Base-by-base conservation (phyloP, 441 rosid genomes). In the Populus hybrid region DNA sequence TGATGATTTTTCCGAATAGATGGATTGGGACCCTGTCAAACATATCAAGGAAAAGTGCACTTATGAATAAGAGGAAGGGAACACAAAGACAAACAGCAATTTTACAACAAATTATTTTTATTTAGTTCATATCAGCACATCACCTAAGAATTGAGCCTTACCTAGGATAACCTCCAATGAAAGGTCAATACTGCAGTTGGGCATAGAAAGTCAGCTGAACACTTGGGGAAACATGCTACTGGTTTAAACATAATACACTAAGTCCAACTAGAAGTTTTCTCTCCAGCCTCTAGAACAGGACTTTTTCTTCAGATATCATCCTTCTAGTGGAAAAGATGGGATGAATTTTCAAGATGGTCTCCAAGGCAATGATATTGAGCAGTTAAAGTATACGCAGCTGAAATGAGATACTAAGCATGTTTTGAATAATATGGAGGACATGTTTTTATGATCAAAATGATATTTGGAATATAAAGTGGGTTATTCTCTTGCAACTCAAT, bases 11-110 rank as follows among this genome's bases (percentile, higher is more conserved):
- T 85, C 79, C 59, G 57, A 8, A 81, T 83, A 77, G 66, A 40
- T 70, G 73, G 84, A 77, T 74, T 79, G 80, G 67, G 86, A 83
- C 77, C 88, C 98, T 95, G 86, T 64, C 50, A 79, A 42, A 80
- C 69, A 24, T 69, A 81, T 79, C 38, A 65, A 76, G 23, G 80
- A 76, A 74, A 8, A 38, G 66, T 11, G 72, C 76, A 57, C 76
- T 68, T 35, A 74, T 76, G 63, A 83, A 26, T 28, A 70, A 5
- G 10, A 69, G 71, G 34, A 63, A 73, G 61, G 74, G 69, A 66
- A 57, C 70, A 70, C 35, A 76, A 77, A 32, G 64, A 26, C 72
- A 68, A 72, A 16, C 12, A 8, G 11, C 36, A 54, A 12, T 28
- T 6, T 5, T 23, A 35, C 63, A 20, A n/a, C 12, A 16, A 34